phyloP scores from a whole-genome alignment of 1,284 basidiomycete species.

The Ganoderma lingzhi region DNA sequence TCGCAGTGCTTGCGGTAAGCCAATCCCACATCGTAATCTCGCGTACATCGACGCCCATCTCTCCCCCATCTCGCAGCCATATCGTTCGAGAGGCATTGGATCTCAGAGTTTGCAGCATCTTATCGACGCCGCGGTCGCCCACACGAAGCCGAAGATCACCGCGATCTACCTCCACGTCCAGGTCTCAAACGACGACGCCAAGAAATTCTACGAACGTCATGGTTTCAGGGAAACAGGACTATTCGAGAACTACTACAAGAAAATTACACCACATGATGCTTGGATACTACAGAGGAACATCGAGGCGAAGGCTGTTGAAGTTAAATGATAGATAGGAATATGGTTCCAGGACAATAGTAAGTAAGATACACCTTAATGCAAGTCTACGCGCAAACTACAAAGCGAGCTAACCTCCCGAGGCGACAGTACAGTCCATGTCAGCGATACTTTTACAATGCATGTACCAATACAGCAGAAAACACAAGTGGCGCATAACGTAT shows the following conservation, averaged over 20 bases:
- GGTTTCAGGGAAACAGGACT: conserved; percentile 73
- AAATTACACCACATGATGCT: conserved; percentile 78
- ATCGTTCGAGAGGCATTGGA: conserved; percentile 76
- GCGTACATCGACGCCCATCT: conserved; percentile 26
- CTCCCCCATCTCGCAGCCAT: conserved; percentile 60
- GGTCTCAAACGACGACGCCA: conserved; percentile 73
- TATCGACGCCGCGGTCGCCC: conserved; percentile 64
- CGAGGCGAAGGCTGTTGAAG: conserved; percentile 20
- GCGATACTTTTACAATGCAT: conserved; percentile 36
- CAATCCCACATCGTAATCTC: conserved; percentile 24
- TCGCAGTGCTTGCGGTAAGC: conserved; percentile 83
- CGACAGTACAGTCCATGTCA: conserved; percentile 33
- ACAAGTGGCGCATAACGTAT: conserved; percentile 33
- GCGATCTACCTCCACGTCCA: conserved; percentile 84
- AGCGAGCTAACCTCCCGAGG: conserved; percentile 28
- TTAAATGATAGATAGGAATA: conserved; percentile 25
- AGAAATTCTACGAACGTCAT: conserved; percentile 80
- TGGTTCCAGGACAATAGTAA: conserved; percentile 30
- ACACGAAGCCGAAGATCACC: conserved; percentile 65
- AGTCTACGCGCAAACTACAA: conserved; percentile 33
- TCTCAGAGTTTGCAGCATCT: conserved; percentile 73
- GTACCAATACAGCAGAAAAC: conserved; percentile 35
- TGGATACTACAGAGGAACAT: conserved; percentile 77
- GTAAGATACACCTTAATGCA: conserved; percentile 35
- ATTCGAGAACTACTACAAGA: conserved; percentile 83